Base-by-base conservation (phyloP, 331 rosid species). In the Phaseolus coccineus region DNA sequence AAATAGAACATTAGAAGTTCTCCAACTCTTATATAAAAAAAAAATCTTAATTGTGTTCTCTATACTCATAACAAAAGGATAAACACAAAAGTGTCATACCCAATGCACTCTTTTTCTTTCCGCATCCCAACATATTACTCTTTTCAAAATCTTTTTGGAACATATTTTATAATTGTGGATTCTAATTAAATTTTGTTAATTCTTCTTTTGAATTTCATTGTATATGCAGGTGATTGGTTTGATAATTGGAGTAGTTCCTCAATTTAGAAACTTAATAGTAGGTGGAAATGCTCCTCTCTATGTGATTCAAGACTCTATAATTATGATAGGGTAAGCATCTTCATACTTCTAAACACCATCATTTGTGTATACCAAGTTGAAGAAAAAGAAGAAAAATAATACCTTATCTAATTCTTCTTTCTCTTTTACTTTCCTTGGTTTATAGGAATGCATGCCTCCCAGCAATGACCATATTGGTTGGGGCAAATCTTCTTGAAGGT, bases 401-500 rank as follows among this genome's bases (percentile, higher is more conserved):
- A 27, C 6, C 24, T 62, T 31, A 31, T 61, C 15, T 31, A 6
- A 15, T 6, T 27, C 22, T 12, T 12, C 10, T 28, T 61, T 30
- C 8, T 61, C 19, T 53, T 16, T 28, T 40, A 14, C 30, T 67
- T 30, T 77, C 0, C 19, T 46, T 55, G 11, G 16, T 80, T 74
- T 77, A 30, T 12, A 84, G 89, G 64, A 87, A 40, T 22, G 86
- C 87, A 8, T 61, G 77, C 8, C 65, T 86, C 47, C 87, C 87
- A 12, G 14, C 65, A 35, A 69, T 84, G 78, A 86, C 85, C 9
- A 24, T 86, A 77, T 61, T 86, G 48, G 67, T 81, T 24, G 89
- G 87, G 40, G 87, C 84, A 24, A 83, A 86, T 61, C 89, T 86
- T 69, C 47, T 73, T 14, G 66, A 56, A 40, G 87, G 87, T 33